Conservation (phyloP, 331 rosid genomes). For the Acacia concinna region DNA sequence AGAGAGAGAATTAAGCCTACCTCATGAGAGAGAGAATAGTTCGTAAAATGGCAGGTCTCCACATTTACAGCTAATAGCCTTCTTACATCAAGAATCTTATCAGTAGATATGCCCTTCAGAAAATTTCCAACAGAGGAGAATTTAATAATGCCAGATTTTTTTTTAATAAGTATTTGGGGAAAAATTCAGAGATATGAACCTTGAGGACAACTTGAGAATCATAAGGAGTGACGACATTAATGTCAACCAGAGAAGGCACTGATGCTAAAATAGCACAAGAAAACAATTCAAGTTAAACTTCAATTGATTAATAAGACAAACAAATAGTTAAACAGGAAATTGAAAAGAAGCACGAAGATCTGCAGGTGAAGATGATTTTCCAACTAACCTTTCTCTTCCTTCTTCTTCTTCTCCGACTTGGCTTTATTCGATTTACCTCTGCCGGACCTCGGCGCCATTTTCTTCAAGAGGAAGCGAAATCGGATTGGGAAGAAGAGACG, state of each 20-base stretch:
- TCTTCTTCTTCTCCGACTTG: slow-evolving; percentile 66
- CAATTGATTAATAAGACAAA: background rate
- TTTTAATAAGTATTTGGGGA: no score
- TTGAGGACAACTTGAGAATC: slow-evolving; percentile 56
- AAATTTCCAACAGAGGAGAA: background rate
- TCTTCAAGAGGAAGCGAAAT: background rate
- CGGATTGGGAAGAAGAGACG: background rate
- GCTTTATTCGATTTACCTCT: slow-evolving; percentile 53
- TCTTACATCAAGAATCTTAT: slow-evolving; percentile 80
- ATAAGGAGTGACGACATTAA: slow-evolving; percentile 53
- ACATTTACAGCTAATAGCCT: slow-evolving; percentile 79
- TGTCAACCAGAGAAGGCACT: slow-evolving; percentile 58
- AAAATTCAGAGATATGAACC: slow-evolving; percentile 27
- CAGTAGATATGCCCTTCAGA: slow-evolving; percentile 66
- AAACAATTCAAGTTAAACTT: background rate
- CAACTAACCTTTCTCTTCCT: slow-evolving; percentile 62
- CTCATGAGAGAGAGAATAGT: slow-evolving; percentile 84
- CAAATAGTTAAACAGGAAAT: background rate
- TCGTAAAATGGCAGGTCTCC: slow-evolving; percentile 88
- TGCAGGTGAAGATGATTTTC: background rate
- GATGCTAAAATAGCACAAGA: slow-evolving; percentile 24
- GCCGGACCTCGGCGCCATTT: slow-evolving; percentile 69
- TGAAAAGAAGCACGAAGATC: background rate
- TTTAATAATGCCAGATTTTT: background rate
- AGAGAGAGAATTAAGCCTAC: slow-evolving; percentile 31